Evolutionary conservation across 2,329 filamentous ascomycete genomes (phyloP), one percentile per base, ranked within the genome.

Genomic region (Cordyceps pruinosa): DNA sequence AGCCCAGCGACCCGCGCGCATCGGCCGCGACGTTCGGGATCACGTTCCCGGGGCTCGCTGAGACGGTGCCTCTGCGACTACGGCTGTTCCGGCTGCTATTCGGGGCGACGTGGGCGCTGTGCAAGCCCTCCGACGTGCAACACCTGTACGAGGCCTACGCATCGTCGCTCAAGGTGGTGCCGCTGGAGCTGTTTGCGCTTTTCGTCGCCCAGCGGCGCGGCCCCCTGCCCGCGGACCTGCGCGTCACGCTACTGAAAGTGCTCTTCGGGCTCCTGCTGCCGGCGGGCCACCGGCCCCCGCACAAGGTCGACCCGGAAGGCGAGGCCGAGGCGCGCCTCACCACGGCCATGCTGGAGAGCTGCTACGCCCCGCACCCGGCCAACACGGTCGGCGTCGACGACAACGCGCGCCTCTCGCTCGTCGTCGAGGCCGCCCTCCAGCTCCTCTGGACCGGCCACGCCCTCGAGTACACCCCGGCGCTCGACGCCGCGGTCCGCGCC

Each of bases 331-430:
- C 73, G 8, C 66, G 67, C 19, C 65, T 83, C 44, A 77, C 77
- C 5, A 65, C 70, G 23, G 64, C 62, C 7, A 78, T 83, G 61
- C 67, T 84, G 42, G 73, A 78, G 65, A 68, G 75, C 44, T 85
- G 84, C 64, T 92, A 84, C 67, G 77, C 90, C 2, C 82, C 82
- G 0, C 84, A 80, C 61, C 76, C 86, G 0, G 87, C 89, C 1
- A 85, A 82, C 58, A 83, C 79, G 0, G 74, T 79, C 15, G 77
- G 76, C 7, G 69, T 80, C 1, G 78, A 82, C 21, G 87, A 90
- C 61, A 92, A 94, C 63, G 85, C 86, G 28, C 88, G 88, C 67
- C 76, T 92, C 37, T 85, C 86, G 2, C 70, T 92, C 10, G 69
- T 88, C 30, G 72, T 90, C 0, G 89, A 93, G 70, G 77, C 77